A percentile compares a stretch with the other conserved stretches of the same genome.
These are phyloP conservation scores for Pichia occidentalis DNA, from an alignment of 805 yeast species.

Conservation along the genomic window DNA sequence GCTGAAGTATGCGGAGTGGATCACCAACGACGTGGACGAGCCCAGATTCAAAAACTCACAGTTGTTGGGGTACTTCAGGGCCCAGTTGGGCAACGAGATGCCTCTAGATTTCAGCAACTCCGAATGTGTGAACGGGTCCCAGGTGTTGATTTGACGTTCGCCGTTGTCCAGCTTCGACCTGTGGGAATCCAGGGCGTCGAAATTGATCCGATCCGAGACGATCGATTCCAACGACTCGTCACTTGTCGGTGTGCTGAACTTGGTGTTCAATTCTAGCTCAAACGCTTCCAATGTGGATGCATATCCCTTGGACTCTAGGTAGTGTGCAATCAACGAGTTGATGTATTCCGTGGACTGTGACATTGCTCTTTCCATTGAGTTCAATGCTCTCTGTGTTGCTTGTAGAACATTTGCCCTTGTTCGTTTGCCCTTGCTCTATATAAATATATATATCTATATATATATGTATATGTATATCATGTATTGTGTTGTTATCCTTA, in stretches of 20 bases:
- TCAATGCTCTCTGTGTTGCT: too few species aligned
- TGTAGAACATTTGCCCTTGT: too few species aligned
- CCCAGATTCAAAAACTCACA: constrained; percentile 14
- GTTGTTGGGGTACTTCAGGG: constrained; percentile 18
- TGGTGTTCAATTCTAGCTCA: constrained; percentile 38
- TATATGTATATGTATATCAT: too few species aligned
- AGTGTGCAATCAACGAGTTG: constrained; percentile 48
- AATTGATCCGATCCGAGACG: constrained; percentile 30
- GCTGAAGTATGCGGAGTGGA: constrained; percentile 17
- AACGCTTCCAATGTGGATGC: constrained; percentile 41
- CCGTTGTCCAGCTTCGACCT: constrained; percentile 2
- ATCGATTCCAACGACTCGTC: constrained; percentile 34
- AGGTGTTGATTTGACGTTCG: constrained; percentile 1
- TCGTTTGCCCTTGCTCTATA: too few species aligned
- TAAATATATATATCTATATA: too few species aligned
- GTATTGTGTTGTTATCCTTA: too few species aligned
- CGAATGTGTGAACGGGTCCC: constrained; percentile 21
- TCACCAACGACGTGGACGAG: constrained; percentile 21
- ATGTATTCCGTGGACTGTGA: too few species aligned
- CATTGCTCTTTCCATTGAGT: too few species aligned
- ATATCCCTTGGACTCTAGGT: constrained; percentile 44
- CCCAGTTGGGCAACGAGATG: constrained; percentile 24
- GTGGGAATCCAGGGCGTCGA: constrained; percentile 2
- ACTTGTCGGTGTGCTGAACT: constrained; percentile 16
- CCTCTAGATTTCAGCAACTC: constrained; percentile 17